Evolutionary conservation across 2,329 filamentous ascomycete genomes (phyloP).

Genomic region (Elsinoe perseae): DNA sequence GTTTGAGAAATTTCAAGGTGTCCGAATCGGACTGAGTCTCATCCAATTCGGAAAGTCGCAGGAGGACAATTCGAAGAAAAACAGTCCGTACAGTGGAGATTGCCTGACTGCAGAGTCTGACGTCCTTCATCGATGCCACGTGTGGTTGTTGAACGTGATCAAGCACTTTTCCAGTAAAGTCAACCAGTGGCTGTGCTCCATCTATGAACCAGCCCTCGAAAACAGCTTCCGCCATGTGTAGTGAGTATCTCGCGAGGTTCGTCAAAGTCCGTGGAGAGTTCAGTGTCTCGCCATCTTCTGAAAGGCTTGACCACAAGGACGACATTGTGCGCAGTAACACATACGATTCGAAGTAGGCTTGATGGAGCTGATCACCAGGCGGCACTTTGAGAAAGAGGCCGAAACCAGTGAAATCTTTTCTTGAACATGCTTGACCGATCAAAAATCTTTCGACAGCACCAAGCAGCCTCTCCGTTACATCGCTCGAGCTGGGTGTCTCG

Average conservation of each 20-base stretch:
- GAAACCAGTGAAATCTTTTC: conserved; percentile 87
- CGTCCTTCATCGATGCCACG: conserved; percentile 70
- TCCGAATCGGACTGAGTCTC: conserved; percentile 55
- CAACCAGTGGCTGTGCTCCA: conserved; percentile 72
- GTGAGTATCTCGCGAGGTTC: conserved; percentile 73
- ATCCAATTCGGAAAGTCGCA: conserved; percentile 77
- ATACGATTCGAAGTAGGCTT: conserved; percentile 91
- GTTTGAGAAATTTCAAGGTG: conserved; percentile 66
- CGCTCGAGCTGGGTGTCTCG: conserved; percentile 51
- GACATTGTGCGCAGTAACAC: conserved; percentile 68
- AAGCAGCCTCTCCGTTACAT: conserved; percentile 66
- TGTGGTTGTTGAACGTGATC: conserved; percentile 86
- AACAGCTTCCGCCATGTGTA: conserved; percentile 78
- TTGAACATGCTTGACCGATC: conserved; percentile 71
- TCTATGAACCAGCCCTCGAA: conserved; percentile 97
- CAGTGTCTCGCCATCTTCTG: conserved; percentile 62
- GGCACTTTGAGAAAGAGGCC: conserved; percentile 80
- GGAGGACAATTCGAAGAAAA: conserved; percentile 69
- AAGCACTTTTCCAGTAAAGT: conserved; percentile 75
- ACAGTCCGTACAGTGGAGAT: conserved; percentile 67
- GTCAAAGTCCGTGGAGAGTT: conserved; percentile 76
- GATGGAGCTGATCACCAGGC: conserved; percentile 87
- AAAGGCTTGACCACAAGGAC: conserved; percentile 61
- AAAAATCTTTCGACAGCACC: conserved; percentile 75
- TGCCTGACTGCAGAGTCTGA: conserved; percentile 83